phyloP scores from a whole-genome alignment of 169 alveolate species.

The Ichthyophthirius multifiliis region DNA sequence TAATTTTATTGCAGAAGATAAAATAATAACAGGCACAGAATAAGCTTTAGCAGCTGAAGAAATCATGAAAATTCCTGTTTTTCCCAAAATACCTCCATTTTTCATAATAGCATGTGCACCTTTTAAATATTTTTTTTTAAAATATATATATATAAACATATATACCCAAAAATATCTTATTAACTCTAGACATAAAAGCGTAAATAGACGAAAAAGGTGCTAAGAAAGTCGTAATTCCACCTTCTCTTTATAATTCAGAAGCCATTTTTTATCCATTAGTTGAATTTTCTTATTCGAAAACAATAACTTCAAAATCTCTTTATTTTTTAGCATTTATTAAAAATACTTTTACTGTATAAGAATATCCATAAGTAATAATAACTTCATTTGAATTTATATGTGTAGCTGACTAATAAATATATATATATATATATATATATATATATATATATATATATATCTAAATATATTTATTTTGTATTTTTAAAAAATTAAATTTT shows the following conservation, averaged over 20 bases:
- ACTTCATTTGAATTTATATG: constrained; percentile 58
- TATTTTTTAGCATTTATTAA: constrained; percentile 38
- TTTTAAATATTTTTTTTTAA: neutral
- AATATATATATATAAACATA: neutral
- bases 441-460: neutral
- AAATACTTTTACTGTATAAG: constrained; percentile 42
- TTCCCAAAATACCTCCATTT: constrained; percentile 68
- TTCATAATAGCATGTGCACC: constrained; percentile 64
- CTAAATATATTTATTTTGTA: neutral
- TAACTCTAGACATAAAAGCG: constrained; percentile 66
- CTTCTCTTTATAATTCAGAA: constrained; percentile 31
- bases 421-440: neutral
- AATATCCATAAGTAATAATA: constrained; percentile 58
- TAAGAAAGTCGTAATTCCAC: constrained; percentile 43
- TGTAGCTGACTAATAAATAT: constrained; percentile 19
- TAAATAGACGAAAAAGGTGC: constrained; percentile 53
- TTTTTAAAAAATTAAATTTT: neutral
- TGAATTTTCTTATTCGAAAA: constrained; percentile 51
- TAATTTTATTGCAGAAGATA: constrained; percentile 52
- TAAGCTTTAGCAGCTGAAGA: constrained; percentile 61
- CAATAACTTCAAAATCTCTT: constrained; percentile 53
- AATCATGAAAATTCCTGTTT: constrained; percentile 49
- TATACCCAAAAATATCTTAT: constrained; percentile 58
- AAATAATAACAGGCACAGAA: constrained; percentile 60
- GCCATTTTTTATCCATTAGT: constrained; percentile 55